These are phyloP conservation scores for Tulasnella calospora DNA, from an alignment of 768 basidiomycete species.

Conservation along the genomic window DNA sequence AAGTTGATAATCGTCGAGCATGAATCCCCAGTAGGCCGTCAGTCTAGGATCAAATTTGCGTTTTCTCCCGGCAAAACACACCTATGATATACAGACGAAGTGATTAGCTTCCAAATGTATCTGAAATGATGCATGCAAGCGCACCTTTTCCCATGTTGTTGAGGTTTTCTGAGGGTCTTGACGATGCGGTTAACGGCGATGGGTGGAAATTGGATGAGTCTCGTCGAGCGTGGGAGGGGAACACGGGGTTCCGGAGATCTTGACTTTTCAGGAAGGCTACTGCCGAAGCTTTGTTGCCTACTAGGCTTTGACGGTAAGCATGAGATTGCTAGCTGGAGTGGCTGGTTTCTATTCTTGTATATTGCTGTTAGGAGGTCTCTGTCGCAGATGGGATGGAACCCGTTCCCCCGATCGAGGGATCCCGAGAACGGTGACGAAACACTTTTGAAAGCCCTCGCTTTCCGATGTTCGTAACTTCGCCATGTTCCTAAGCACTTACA, in stretches of 20 bases:
- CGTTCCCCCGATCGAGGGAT: no score
- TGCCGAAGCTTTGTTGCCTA: no score
- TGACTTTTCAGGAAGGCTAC: not conserved
- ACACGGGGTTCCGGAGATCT: constrained; percentile 11
- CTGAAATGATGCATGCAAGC: not conserved
- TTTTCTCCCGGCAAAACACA: not conserved
- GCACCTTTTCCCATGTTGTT: constrained; percentile 20
- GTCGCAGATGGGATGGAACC: no score
- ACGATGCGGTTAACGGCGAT: not conserved
- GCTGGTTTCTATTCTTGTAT: no score
- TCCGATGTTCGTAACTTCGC: no score
- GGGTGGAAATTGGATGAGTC: constrained; percentile 14
- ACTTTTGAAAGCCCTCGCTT: no score
- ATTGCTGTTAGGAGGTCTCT: no score
- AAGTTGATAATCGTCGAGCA: not conserved
- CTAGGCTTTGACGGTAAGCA: no score
- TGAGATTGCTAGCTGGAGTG: no score
- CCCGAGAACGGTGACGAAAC: no score
- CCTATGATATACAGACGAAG: not conserved
- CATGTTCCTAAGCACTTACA: no score
- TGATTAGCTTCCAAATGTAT: not conserved
- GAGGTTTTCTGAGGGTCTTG: not conserved
- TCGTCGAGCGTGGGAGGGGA: not conserved
- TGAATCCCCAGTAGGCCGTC: not conserved
- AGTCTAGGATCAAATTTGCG: not conserved